Percentiles rank a stretch among this genome's conserved stretches.
phyloP scores from a whole-genome alignment of 306 rosid species.

The Trifolium subterraneum region DNA sequence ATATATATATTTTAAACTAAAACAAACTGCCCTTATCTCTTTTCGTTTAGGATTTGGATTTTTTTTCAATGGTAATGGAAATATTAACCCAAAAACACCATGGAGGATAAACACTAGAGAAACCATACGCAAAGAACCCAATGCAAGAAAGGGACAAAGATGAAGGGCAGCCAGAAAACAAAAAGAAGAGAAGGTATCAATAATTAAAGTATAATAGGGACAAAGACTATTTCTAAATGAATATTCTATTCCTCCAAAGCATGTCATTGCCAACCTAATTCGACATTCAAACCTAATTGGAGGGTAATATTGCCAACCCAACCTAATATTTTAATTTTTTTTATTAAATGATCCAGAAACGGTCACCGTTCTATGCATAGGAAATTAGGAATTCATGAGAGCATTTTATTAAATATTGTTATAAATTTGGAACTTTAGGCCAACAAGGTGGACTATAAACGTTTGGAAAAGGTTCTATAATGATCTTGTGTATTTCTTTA shows the following conservation, averaged over 20 bases:
- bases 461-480: slow-evolving; percentile 23
- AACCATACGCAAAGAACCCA: slow-evolving; percentile 10
- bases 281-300: slow-evolving; percentile 32
- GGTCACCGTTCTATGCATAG: slow-evolving; percentile 6
- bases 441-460: slow-evolving; percentile 13
- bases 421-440: slow-evolving; percentile 4
- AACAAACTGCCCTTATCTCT: too few species aligned
- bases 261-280: slow-evolving; percentile 19
- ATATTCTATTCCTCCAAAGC: slow-evolving; percentile 40
- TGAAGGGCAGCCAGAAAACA: slow-evolving; percentile 49
- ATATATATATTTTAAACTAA: too few species aligned
- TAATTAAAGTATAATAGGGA: background rate
- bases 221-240: slow-evolving; percentile 30
- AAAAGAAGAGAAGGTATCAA: slow-evolving; percentile 6
- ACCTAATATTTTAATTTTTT: slow-evolving; percentile 11
- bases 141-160: slow-evolving; percentile 44
- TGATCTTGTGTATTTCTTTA: slow-evolving; percentile 1
- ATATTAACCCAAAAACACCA: background rate
- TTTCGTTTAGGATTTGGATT: background rate
- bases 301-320: slow-evolving; percentile 43
- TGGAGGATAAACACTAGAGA: background rate
- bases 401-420: slow-evolving; percentile 15
- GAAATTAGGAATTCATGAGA: slow-evolving; percentile 16
- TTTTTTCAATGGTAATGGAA: background rate
- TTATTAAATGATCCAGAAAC: slow-evolving; percentile 11